Base-by-base conservation (phyloP, 2,329 filamentous ascomycete genomes). In the Capronia epimyces region DNA sequence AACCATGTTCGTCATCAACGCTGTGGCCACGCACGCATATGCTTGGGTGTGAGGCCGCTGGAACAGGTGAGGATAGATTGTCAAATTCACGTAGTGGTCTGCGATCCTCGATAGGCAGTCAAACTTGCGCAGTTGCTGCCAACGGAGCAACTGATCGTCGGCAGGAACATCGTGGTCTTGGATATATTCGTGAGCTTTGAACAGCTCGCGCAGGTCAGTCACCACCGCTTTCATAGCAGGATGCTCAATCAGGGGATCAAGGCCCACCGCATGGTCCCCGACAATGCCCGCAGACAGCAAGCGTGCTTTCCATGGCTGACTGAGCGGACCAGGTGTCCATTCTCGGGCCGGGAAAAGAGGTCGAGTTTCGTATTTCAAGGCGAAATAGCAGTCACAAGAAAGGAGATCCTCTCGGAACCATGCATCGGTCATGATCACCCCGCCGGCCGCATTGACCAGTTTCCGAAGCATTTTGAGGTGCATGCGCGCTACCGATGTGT, bases 381-480 rank as follows among this genome's bases (percentile, higher is more conserved):
- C 58, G 48, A 60, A 60, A 40, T 60, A 60, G 39, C 53, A 57
- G 29, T 60, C 58, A 32, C 53, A 52, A 6, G 58, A 57, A 6
- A 60, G 48, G 2, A 60, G 49, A 27, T 60, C 57, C 45, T 59
- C 58, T 4, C 58, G 56, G 32, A 59, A 60, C 58, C 58, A 60
- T 4, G 56, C 52, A 44, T 60, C 56, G 18, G 57, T 49, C 40
- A 60, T 21, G 15, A 60, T 59, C 10, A 59, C 46, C 9, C 58
- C 58, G 12, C 58, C 58, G 21, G 52, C 52, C 3, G 42, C 49
- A n/a, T 49, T 56, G 31, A 60, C 58, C n/a, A 59, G 25, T 40
- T 57, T 60, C 9, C 52, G 53, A 5, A 60, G 53, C 58, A 59
- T 59, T 43, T 60, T 60, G 10, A 60, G 54, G 29, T 60, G 58